phyloP scores from a whole-genome alignment of 208 protist genomes.

The Leishmania guyanensis region DNA sequence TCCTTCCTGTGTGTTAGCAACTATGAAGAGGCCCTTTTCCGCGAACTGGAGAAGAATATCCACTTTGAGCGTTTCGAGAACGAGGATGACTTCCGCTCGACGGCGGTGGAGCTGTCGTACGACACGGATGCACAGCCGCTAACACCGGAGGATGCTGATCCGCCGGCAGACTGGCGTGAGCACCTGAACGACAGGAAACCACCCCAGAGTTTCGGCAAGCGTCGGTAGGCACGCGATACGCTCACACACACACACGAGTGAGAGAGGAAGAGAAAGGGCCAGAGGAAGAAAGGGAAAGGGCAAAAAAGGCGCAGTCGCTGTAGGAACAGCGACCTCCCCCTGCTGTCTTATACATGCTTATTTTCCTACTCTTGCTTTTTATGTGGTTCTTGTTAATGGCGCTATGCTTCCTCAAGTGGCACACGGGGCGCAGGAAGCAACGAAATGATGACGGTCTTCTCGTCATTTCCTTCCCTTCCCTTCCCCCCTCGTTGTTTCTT shows the following conservation, averaged over 20 bases:
- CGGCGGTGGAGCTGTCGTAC: slow-evolving; percentile 77
- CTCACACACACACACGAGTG: not conserved
- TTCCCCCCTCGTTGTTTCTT: not conserved
- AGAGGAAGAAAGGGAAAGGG: not conserved
- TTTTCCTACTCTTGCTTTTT: not conserved
- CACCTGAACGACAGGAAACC: slow-evolving; percentile 63
- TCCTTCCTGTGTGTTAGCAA: slow-evolving; percentile 80
- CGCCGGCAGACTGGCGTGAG: slow-evolving; percentile 78
- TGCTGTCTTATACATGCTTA: not conserved
- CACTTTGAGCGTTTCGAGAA: slow-evolving; percentile 63
- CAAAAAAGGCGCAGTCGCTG: not conserved
- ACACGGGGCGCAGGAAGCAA: not conserved
- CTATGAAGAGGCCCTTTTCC: slow-evolving; percentile 52
- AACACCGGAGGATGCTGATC: slow-evolving; percentile 75
- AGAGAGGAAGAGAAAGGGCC: not conserved
- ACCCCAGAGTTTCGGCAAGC: slow-evolving; percentile 30
- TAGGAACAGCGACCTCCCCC: not conserved
- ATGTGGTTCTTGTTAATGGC: not conserved
- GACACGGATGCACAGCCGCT: slow-evolving; percentile 72
- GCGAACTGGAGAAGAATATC: slow-evolving; percentile 64
- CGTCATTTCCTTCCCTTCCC: not conserved
- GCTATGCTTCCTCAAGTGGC: not conserved
- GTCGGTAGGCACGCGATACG: slow-evolving; percentile 17
- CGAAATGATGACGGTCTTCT: not conserved
- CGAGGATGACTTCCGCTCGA: slow-evolving; percentile 68